Conservation (phyloP, 2,329 filamentous ascomycete species). For the Trichoderma cornu-damae region DNA sequence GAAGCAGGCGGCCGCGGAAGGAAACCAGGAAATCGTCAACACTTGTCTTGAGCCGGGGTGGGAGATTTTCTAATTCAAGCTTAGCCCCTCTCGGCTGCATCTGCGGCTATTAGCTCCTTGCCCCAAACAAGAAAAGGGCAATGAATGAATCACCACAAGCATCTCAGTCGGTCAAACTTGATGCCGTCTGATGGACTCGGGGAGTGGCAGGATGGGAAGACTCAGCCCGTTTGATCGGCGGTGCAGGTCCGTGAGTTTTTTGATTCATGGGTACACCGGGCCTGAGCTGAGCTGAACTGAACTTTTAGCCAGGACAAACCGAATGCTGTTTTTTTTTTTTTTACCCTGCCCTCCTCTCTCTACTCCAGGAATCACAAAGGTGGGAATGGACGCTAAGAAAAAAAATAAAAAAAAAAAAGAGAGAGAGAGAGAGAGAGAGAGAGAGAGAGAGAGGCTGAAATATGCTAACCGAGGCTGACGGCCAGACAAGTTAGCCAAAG, state of each 20-base stretch:
- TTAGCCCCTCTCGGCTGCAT: slow-evolving; percentile 4
- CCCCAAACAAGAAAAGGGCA: neutral
- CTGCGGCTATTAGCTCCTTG: neutral
- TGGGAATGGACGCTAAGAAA: neutral
- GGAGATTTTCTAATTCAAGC: neutral
- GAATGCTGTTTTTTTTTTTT: neutral
- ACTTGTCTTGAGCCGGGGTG: neutral
- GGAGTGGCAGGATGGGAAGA: neutral
- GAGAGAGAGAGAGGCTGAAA: too few relatives aligned
- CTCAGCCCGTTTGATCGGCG: neutral
- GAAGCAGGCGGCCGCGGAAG: neutral
- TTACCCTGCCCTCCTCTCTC: slow-evolving; percentile 2
- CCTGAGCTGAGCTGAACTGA: slow-evolving; percentile 15
- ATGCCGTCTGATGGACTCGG: slow-evolving; percentile 9
- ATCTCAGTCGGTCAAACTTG: slow-evolving; percentile 2
- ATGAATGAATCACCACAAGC: slow-evolving; percentile 1
- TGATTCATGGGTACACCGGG: too few relatives aligned
- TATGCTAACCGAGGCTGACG: neutral
- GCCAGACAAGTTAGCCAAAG: neutral
- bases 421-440: too few relatives aligned
- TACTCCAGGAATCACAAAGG: slow-evolving; percentile 8
- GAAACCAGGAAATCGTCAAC: too few relatives aligned
- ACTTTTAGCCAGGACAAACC: slow-evolving; percentile 6
- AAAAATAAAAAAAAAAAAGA: too few relatives aligned
- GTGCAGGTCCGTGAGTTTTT: neutral